Evolutionary conservation across 495 filamentous ascomycete genomes (phyloP).

Genomic region (Podospora bellae-mahoneyi): DNA sequence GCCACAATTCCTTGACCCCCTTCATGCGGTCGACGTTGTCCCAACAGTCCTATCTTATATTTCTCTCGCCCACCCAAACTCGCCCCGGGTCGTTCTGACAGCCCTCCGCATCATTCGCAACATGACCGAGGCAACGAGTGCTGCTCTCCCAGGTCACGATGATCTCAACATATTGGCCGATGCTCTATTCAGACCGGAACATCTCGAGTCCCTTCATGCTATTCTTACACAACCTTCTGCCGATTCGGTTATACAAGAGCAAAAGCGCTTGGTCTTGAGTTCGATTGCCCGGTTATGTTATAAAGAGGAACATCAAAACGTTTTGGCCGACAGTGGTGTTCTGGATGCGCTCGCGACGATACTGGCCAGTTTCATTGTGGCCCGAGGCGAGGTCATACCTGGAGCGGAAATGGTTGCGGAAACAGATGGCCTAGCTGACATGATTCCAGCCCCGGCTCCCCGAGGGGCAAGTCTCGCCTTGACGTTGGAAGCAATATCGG

Average conservation of each 20-base stretch:
- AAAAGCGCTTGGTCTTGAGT: slow-evolving; percentile 60
- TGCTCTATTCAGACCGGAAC: slow-evolving; percentile 57
- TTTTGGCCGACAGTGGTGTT: slow-evolving; percentile 65
- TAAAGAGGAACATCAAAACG: slow-evolving; percentile 57
- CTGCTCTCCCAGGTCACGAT: slow-evolving; percentile 36
- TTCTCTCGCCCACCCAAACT: slow-evolving; percentile 56
- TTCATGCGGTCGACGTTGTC: slow-evolving; percentile 64
- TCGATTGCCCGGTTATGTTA: slow-evolving; percentile 63
- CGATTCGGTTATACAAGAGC: slow-evolving; percentile 51
- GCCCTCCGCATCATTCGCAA: slow-evolving; percentile 72
- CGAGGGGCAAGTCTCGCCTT: slow-evolving; percentile 58
- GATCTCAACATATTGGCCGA: slow-evolving; percentile 50
- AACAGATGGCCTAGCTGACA: slow-evolving; percentile 41
- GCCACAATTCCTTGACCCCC: slow-evolving; percentile 68
- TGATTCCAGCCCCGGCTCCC: slow-evolving; percentile 56
- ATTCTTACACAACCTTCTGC: slow-evolving; percentile 62
- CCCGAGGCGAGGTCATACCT: slow-evolving; percentile 63
- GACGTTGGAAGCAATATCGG: slow-evolving; percentile 75
- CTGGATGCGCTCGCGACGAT: slow-evolving; percentile 76
- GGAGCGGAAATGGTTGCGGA: slow-evolving; percentile 46
- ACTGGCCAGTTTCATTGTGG: slow-evolving; percentile 68
- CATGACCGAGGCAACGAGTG: slow-evolving; percentile 61
- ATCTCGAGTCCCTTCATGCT: slow-evolving; percentile 55
- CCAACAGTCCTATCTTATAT: slow-evolving; percentile 64
- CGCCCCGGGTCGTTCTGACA: slow-evolving; percentile 62